A percentile compares a stretch with the other conserved stretches of the same genome.
Evolutionary conservation across 2,329 filamentous ascomycete species (phyloP).

Genomic region (Neocatenulostroma microsporum): DNA sequence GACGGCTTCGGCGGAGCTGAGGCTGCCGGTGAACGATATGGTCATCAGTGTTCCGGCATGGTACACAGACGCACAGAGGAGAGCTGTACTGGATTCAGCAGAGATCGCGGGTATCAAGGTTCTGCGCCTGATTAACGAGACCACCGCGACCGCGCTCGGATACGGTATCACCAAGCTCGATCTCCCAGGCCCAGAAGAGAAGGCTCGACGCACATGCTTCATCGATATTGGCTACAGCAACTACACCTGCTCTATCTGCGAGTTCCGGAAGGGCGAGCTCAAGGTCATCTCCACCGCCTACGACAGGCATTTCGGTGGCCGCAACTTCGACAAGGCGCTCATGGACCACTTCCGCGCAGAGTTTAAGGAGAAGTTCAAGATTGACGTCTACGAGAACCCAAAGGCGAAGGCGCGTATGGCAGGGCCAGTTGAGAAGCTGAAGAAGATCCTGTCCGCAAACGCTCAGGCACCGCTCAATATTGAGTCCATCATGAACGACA

Average conservation of each 20-base stretch:
- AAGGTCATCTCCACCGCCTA: constrained; percentile 86
- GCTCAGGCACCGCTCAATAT: constrained; percentile 88
- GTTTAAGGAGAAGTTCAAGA: constrained; percentile 97
- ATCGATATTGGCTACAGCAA: constrained; percentile 95
- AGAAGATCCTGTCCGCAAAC: constrained; percentile 97
- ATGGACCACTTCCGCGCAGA: constrained; percentile 92
- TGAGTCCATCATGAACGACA: constrained; percentile 96
- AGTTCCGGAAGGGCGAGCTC: constrained; percentile 95
- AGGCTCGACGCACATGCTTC: constrained; percentile 82
- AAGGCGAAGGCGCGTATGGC: constrained; percentile 84
- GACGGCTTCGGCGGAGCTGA: constrained; percentile 79
- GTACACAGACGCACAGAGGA: constrained; percentile 93
- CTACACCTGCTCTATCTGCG: constrained; percentile 88
- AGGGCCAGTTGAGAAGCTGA: constrained; percentile 88
- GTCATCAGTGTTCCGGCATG: constrained; percentile 92
- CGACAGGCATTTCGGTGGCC: constrained; percentile 94
- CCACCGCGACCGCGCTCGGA: constrained; percentile 87
- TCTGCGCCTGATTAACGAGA: constrained; percentile 94
- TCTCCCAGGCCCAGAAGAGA: constrained; percentile 79
- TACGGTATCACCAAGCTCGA: constrained; percentile 98
- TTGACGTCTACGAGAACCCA: constrained; percentile 83
- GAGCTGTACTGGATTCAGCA: constrained; percentile 79
- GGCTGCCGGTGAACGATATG: constrained; percentile 82
- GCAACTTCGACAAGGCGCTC: constrained; percentile 91
- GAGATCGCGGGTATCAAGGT: constrained; percentile 91